A percentile compares a stretch with the other conserved stretches of the same genome.
These are phyloP conservation scores for Dactylellina parvicollis DNA, from an alignment of 2,329 filamentous ascomycete species.

Conservation along the genomic window DNA sequence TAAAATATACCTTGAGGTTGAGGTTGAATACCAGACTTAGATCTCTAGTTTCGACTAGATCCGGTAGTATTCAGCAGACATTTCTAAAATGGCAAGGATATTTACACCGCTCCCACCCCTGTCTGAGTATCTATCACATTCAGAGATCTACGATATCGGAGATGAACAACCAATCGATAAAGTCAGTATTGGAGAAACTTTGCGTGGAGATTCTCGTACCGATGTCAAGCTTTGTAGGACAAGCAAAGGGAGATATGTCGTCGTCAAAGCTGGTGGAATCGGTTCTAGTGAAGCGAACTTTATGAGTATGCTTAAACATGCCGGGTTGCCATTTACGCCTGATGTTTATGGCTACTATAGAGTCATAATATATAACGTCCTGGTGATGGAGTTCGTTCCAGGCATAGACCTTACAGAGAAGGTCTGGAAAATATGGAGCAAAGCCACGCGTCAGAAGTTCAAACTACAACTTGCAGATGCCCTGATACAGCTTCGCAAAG, in stretches of 20 bases:
- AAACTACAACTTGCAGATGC: slow-evolving; percentile 3
- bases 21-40: slow-evolving; percentile 6
- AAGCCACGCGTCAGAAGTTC: slow-evolving; percentile 6
- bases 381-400: slow-evolving; percentile 12
- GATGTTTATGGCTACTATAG: slow-evolving; percentile 4
- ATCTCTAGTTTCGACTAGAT: slow-evolving; percentile 2
- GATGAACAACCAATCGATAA: background rate
- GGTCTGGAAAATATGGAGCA: background rate
- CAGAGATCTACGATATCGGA: background rate
- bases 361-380: slow-evolving; percentile 2
- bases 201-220: background rate
- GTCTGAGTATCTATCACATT: background rate
- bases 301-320: slow-evolving; percentile 6
- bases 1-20: slow-evolving; percentile 6
- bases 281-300: background rate
- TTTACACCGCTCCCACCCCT: slow-evolving; percentile 1
- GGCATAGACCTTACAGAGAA: background rate
- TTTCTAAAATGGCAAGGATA: slow-evolving; percentile 6
- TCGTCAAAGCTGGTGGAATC: background rate
- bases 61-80: background rate
- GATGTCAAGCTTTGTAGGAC: slow-evolving; percentile 9
- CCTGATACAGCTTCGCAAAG: background rate
- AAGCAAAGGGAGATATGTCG: background rate
- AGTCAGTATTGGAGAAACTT: slow-evolving; percentile 4
- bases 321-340: background rate